Evolutionary conservation across 2,329 filamentous ascomycete genomes (phyloP).

Genomic region (Colletotrichum sp.): DNA sequence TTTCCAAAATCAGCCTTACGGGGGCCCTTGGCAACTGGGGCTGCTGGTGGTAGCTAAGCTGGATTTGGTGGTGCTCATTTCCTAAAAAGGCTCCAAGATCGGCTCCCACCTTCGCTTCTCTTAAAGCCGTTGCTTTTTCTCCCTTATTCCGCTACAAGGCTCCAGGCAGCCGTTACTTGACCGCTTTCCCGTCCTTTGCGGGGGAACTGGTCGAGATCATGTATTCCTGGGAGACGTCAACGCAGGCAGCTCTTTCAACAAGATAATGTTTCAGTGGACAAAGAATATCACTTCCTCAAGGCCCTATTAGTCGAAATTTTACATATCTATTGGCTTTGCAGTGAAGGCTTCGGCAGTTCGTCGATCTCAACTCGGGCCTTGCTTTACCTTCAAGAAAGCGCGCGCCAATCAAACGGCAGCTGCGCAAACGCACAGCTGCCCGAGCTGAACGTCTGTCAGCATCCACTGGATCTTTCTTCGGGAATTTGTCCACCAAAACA

Average conservation of each 20-base stretch:
- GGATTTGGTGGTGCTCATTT: neutral
- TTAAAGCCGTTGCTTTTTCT: neutral
- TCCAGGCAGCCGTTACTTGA: neutral
- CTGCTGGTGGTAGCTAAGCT: neutral
- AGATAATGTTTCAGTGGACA: neutral
- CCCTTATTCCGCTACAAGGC: neutral
- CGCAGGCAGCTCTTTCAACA: neutral
- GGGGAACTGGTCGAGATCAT: neutral
- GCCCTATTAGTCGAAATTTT: neutral
- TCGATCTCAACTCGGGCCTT: neutral
- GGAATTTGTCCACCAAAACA: neutral
- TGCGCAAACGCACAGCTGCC: neutral
- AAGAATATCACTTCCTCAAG: neutral
- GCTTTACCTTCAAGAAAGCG: neutral
- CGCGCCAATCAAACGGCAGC: neutral
- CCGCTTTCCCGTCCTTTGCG: neutral
- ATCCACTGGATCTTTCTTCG: neutral
- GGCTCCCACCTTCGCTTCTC: neutral
- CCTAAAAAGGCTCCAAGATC: neutral
- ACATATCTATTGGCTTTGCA: neutral
- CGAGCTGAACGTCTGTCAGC: neutral
- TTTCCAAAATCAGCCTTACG: neutral
- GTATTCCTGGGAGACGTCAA: neutral
- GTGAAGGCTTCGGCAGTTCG: neutral
- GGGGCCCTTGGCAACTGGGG: neutral